These are phyloP conservation scores for Tetracladium setigerum DNA, from an alignment of 495 filamentous ascomycete species.

Conservation along the genomic window DNA sequence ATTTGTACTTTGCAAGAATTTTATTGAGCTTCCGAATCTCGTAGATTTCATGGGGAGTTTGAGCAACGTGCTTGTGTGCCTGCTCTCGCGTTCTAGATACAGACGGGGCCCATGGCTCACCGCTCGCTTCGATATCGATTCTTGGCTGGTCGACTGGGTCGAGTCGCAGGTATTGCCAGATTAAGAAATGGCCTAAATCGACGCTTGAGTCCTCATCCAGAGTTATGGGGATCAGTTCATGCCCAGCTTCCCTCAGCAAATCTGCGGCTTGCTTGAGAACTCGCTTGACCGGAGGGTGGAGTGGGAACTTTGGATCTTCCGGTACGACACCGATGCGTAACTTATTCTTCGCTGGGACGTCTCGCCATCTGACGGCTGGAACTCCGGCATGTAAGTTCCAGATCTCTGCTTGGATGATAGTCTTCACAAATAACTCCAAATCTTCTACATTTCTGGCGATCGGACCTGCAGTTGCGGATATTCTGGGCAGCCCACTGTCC, in stretches of 20 bases:
- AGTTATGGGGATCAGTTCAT: conserved; percentile 1
- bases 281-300: too few relatives aligned
- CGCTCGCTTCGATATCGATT: conserved; percentile 1
- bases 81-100: too few relatives aligned
- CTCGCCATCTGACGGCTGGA: background rate
- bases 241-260: background rate
- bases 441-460: conserved; percentile 29
- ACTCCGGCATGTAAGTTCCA: conserved; percentile 28
- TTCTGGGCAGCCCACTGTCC: conserved; percentile 30
- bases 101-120: too few relatives aligned
- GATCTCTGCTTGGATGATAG: conserved; percentile 23
- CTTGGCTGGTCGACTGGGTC: too few relatives aligned
- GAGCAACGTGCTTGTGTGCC: too few relatives aligned
- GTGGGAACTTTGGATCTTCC: background rate
- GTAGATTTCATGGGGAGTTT: too few relatives aligned
- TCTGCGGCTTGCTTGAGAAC: too few relatives aligned
- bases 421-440: conserved; percentile 30
- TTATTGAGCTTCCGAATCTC: too few relatives aligned
- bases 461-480: conserved; percentile 29
- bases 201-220: too few relatives aligned
- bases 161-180: too few relatives aligned
- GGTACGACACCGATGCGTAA: background rate
- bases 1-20: too few relatives aligned
- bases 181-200: too few relatives aligned
- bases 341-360: background rate